Evolutionary conservation across 1,284 basidiomycete species (phyloP), one percentile per base, ranked within the genome.

Genomic region (Flammula alnicola): DNA sequence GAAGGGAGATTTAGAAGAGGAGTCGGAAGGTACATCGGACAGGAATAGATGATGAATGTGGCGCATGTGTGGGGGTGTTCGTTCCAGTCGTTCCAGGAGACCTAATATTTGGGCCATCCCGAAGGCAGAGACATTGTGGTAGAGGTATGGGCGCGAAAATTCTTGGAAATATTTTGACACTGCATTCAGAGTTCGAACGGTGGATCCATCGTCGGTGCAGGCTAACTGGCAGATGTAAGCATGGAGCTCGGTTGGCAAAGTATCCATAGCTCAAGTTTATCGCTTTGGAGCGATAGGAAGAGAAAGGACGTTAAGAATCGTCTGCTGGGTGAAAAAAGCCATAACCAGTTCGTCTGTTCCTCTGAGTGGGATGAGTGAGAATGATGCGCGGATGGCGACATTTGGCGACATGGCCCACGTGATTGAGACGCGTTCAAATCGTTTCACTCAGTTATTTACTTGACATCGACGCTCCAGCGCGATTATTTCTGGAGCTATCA

Each of bases 181-280:
- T 26, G 60, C 58, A 26, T 61, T 62, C 12, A 77, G 62, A 1
- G 70, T 59, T 19, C 63, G 69, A 25, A 68, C 62, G 0, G 71
- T 70, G 19, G 40, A 29, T 0, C 70, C 72, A 39, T 70, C 67
- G 47, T 73, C 70, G 9, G 58, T 52, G 52, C 73, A 75, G 8
- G 69, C 70, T 1, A 70, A 51, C 35, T 69, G 58, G 48, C 64
- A 70, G 45, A 77, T 74, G 44, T 71, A 67, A 1, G 69, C 65
- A 45, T 71, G 68, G 20, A 77, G 59, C 58, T 77, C 75, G 27
- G 67, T 61, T 3, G 75, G 75, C 39, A 67, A 65, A 29, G 49
- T 44, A 27, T 71, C 52, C 68, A 75, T 72, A 40, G 55, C 12
- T 17, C 10, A 29, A 10, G 16, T 41, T 33, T 39, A 19, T 1